Percentiles rank a stretch among this genome's conserved stretches.
These are phyloP conservation scores for Malassezia cuniculi DNA, from an alignment of 1,284 basidiomycete species.

Conservation along the genomic window DNA sequence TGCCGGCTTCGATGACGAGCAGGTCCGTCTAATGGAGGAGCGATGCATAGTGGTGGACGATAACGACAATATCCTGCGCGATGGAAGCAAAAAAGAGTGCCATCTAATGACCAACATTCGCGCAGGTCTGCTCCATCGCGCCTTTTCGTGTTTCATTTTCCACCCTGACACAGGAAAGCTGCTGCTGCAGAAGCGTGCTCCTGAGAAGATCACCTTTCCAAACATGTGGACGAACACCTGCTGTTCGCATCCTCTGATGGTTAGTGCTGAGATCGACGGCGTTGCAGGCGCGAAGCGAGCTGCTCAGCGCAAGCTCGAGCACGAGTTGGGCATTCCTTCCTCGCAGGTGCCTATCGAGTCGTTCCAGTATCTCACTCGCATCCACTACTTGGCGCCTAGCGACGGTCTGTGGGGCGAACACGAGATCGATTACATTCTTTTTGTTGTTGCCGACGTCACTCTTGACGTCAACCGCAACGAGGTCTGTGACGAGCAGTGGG, in stretches of 20 bases:
- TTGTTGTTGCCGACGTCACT: conserved; percentile 78
- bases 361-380: conserved; percentile 88
- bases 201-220: conserved; percentile 98
- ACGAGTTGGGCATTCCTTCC: conserved; percentile 84
- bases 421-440: conserved; percentile 97
- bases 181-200: conserved; percentile 84
- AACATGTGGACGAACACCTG: conserved; percentile 99
- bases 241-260: conserved; percentile 80
- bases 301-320: conserved; percentile 84
- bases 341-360: conserved; percentile 61
- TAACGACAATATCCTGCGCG: conserved; percentile 56
- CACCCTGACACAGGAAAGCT: conserved; percentile 83
- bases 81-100: conserved; percentile 78
- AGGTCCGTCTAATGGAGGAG: conserved; percentile 82
- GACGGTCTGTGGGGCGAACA: conserved; percentile 94
- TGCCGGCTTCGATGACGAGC: conserved; percentile 46
- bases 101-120: conserved; percentile 97
- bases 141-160: conserved; percentile 96
- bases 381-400: conserved; percentile 93
- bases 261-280: conserved; percentile 59
- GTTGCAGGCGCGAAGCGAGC: conserved; percentile 65
- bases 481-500: conserved; percentile 80
- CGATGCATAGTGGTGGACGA: conserved; percentile 87
- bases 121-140: conserved; percentile 85
- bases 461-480: conserved; percentile 78